Evolutionary conservation across 2,329 filamentous ascomycete genomes (phyloP), one percentile per base, ranked within the genome.

Genomic region (Malbranchea zuffiana): DNA sequence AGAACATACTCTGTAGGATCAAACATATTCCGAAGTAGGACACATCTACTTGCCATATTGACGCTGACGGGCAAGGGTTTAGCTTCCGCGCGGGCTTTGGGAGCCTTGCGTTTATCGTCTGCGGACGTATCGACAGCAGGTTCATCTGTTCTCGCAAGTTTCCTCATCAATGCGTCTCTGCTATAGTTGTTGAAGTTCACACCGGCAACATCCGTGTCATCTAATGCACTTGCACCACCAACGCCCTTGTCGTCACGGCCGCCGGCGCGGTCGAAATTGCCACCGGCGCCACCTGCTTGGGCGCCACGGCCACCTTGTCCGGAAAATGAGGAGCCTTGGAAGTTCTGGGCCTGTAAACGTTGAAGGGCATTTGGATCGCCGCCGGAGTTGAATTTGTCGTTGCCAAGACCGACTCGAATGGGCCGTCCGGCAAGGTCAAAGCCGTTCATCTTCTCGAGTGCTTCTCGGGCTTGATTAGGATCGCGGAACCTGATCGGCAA

Each of bases 161-260:
- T 95, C 63, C 85, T 78, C 90, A 98, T 98, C 65, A 98, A 79
- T 57, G 87, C 84, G 68, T 96, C 86, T 66, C 90, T 84, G 71
- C 85, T 94, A 69, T 93, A 95, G 64, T 95, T 95, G 74, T 86
- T 94, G 80, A 96, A 96, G 67, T 96, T 96, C 63, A 98, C 88
- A 56, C 90, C 90, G 35, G 83, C 85, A 57, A 98, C 90, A 61
- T 98, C 90, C 44, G 87, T 93, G 58, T 98, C 90, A 64, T 98
- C 90, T 35, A 98, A 71, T 52, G 90, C 90, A 66, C 87, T 94
- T 33, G 88, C 88, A 50, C 86, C 86, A 43, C 83, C 82, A 30
- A 82, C 75, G 48, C 75, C 75, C 63, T 95, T 94, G 54, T 94
- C 85, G 54, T 93, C 85, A 52, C 87, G 79, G 48, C 81, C 84